Evolutionary conservation across 2,329 filamentous ascomycete genomes (phyloP), one percentile per base, ranked within the genome.

Genomic region (Cladophialophora bantiana): DNA sequence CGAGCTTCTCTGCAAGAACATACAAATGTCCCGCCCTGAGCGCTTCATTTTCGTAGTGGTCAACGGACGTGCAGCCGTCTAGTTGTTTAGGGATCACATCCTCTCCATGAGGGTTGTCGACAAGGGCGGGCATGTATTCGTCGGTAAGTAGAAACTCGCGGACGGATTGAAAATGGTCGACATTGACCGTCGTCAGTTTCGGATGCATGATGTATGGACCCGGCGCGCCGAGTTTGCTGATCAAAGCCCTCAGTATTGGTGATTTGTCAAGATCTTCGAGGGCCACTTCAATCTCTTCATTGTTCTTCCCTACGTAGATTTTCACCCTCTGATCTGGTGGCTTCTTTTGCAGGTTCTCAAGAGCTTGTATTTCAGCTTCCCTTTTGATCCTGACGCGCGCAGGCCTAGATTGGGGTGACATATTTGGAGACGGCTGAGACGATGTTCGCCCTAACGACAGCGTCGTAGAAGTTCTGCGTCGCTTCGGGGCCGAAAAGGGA

Each of bases 171-270:
- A 70, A 71, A 34, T 72, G 65, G 36, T 63, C 36, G 9, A 62
- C 50, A 20, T 65, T 42, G 31, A 69, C 64, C 32, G 58, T 59
- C 10, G 63, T 57, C 18, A 72, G 62, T 40, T 59, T 45, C 45
- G 70, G 70, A 35, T 70, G 69, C 70, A 71, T 72, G 61, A 71
- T 70, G 53, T 62, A 72, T 10, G 67, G 40, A 15, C 61, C 55
- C 10, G 68, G 59, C 3, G 59, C 31, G 12, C 40, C 34, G 15
- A 50, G 52, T 15, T 66, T 42, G 36, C 38, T 59, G 18, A 71
- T 57, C 10, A 66, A 50, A 3, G 64, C 52, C 42, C 66, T 67
- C 13, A 70, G 59, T 7, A 68, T 57, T 10, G 66, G 56, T 26
- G 71, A 70, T 42, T 71, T 70, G n/a, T 63, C 54, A 7, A 72